phyloP scores from a whole-genome alignment of 2,329 filamentous ascomycete genomes.

The Neonectria ditissima region DNA sequence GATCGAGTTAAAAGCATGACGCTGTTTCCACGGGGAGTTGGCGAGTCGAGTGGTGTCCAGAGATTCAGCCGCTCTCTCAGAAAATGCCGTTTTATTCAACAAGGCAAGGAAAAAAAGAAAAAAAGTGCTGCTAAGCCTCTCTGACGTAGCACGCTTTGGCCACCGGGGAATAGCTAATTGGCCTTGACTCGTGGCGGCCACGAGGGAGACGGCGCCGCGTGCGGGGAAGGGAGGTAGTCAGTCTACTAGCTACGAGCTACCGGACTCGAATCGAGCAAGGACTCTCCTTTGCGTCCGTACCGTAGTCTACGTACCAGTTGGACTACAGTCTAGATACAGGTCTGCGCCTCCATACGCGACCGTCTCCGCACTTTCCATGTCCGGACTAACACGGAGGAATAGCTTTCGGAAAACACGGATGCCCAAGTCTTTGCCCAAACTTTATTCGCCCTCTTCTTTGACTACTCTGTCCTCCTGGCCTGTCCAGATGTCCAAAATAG shows the following conservation, averaged over 20 bases:
- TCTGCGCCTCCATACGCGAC: not conserved
- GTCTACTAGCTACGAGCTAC: not conserved
- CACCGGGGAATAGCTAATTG: not conserved
- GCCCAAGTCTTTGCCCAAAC: not conserved
- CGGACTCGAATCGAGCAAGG: not conserved
- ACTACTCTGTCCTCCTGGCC: too few relatives aligned
- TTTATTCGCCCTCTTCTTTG: too few relatives aligned
- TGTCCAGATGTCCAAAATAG: too few relatives aligned
- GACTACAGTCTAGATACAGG: too few relatives aligned
- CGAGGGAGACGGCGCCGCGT: not conserved
- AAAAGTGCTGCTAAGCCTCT: not conserved
- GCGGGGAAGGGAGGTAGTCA: not conserved
- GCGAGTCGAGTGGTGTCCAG: not conserved
- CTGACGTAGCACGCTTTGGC: not conserved
- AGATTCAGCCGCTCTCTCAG: not conserved
- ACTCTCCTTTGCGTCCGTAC: too few relatives aligned
- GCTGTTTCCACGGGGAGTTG: not conserved
- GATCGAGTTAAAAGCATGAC: not conserved
- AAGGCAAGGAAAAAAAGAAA: not conserved
- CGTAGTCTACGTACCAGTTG: too few relatives aligned
- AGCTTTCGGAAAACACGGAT: not conserved
- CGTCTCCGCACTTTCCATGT: not conserved
- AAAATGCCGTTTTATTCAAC: not conserved
- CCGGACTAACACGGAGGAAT: not conserved
- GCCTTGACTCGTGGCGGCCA: not conserved